Conservation (phyloP, 176 grass and related monocot genomes). For the Lolium perenne region DNA sequence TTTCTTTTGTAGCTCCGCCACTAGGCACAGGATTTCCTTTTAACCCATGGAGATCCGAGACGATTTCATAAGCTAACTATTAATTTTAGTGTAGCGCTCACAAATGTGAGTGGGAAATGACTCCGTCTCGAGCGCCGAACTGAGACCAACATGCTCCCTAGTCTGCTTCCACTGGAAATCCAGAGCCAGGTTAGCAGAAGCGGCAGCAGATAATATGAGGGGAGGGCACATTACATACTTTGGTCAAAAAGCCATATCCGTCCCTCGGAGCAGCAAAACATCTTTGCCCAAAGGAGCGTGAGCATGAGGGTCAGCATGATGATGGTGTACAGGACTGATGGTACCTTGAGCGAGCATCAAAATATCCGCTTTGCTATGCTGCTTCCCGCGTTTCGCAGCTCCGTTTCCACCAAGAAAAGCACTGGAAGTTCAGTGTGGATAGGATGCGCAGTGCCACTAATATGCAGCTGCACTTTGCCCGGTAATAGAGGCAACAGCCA, state of each 20-base stretch:
- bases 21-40: too few relatives aligned
- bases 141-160: not conserved
- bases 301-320: not conserved
- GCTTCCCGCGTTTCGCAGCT: slow-evolving; percentile 10
- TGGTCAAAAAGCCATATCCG: slow-evolving; percentile 56
- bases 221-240: slow-evolving; percentile 4
- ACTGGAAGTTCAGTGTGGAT: not conserved
- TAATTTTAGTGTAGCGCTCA: too few relatives aligned
- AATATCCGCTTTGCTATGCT: slow-evolving; percentile 40
- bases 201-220: not conserved
- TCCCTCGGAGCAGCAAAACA: slow-evolving; percentile 25
- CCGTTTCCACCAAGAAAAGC: not conserved
- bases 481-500: not conserved
- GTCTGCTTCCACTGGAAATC: not conserved
- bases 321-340: not conserved
- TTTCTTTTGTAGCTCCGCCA: too few relatives aligned
- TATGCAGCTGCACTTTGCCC: not conserved
- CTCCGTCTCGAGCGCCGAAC: not conserved
- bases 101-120: not conserved
- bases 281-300: slow-evolving; percentile 38
- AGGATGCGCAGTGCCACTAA: not conserved
- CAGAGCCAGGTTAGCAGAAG: slow-evolving; percentile 38
- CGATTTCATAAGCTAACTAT: too few relatives aligned
- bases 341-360: slow-evolving; percentile 22
- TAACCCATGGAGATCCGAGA: too few relatives aligned